A percentile compares a stretch with the other conserved stretches of the same genome.
Conservation (phyloP, 345 rosid genomes). For the Theobroma cacao region DNA sequence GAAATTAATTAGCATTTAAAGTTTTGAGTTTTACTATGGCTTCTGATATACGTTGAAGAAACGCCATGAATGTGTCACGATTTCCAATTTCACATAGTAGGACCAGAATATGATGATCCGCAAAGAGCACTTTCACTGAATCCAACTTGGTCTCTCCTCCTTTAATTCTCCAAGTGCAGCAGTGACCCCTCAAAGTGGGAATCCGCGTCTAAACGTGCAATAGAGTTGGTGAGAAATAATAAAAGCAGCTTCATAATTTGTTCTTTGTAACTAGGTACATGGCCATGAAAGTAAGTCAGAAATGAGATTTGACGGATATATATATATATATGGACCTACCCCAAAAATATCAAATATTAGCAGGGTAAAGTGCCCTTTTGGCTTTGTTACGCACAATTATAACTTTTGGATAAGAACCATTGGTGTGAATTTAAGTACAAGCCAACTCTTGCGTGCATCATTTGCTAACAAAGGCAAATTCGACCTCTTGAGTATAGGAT, state of each 20-base stretch:
- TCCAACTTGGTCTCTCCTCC: neutral
- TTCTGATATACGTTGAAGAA: neutral
- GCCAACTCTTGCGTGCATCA: too few species aligned
- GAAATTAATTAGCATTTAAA: neutral
- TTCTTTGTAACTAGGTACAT: neutral
- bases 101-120: neutral
- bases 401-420: neutral
- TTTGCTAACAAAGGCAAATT: too few species aligned
- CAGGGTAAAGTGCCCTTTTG: neutral
- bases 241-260: neutral
- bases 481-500: too few species aligned
- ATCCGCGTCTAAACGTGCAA: neutral
- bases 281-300: neutral
- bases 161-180: neutral
- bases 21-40: neutral
- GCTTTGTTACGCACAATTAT: neutral
- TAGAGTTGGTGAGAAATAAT: neutral
- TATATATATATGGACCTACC: neutral
- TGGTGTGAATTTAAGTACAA: too few species aligned
- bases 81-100: neutral
- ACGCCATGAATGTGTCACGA: conserved; percentile 1
- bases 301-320: neutral
- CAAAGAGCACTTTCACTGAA: neutral
- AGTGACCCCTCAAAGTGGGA: neutral
- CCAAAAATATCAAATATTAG: neutral